Evolutionary conservation across 371 early-diverging fungal species (phyloP), one percentile per base, ranked within the genome.

Genomic region (Actinomortierella ambigua): DNA sequence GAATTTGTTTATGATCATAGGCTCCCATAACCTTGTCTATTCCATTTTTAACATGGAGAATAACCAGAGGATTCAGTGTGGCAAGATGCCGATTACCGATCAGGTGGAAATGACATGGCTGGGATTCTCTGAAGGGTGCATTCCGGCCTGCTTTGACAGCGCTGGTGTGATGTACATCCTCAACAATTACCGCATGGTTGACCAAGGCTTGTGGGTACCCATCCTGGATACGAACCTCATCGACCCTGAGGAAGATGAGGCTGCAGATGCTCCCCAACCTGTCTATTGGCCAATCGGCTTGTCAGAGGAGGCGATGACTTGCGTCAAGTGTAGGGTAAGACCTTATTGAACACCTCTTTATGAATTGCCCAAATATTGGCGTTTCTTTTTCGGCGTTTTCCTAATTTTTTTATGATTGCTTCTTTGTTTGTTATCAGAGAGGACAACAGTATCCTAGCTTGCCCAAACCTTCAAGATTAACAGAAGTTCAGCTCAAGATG

Each of bases 221-320:
- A 68, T 92, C 1, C 82, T 93, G 61, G 90, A 94, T 53, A 77
- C 88, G 0, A 63, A 71, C 7, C 42, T 68, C 6, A 61, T 66
- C 50, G 77, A 79, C 18, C 23, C 50, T 2, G 50, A 55, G 6
- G 41, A 55, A 23, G 53, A 77, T 4, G 73, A 75, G 5, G 79
- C 69, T 5, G 82, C 82, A 48, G 68, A 75, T 9, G 34, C 34
- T 34, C 34, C 34, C 11, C 34, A 34, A 34, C 78, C 78, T 9
- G 54, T 50, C 40, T 90, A 91, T 75, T 94, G 93, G 93, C 88
- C 93, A 0, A 82, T 94, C 42, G 94, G 93, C 3, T 64, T 93
- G 15, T 65, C 82, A 18, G 86, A 82, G 18, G 78, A 80, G 46
- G 61, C 79, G 28, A 60, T 93, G 43, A 82, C 90, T 69, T 90